Evolutionary conservation across 129 eudicot genomes (phyloP), one percentile per base, ranked within the genome.

Genomic region (Deinandra increscens): DNA sequence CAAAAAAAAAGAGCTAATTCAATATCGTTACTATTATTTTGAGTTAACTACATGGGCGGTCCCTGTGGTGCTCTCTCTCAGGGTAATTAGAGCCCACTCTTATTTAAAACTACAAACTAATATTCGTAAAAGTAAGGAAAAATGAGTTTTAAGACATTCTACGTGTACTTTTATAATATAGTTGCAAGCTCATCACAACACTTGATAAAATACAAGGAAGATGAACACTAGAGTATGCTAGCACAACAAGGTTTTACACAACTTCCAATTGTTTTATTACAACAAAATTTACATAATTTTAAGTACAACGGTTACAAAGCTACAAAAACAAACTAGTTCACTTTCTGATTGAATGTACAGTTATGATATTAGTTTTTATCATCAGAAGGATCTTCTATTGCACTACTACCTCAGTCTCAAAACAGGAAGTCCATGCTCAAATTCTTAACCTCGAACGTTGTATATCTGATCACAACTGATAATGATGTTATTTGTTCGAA

Each of bases 381-480:
- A 66, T 46, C 71, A 66, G n/a, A 66, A n/a, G 71, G n/a, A 20
- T 66, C 71, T 45, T 66, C 60, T 31, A 66, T 29, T 15, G 15
- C n/a, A 53, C 56, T 12, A 66, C 41, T 66, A 26, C 41, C 70
- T 44, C 42, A 1, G 5, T 36, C 72, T 11, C 56, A 17, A 12
- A 14, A 48, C 48, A 33, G 15, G 60, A 36, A 59, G 12, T 31
- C 60, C 11, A 9, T 31, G 46, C 49, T 48, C 15, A 39, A 48
- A n/a, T 41, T 26, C 44, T 44, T 6, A 39, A 42, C 7, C 6
- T 56, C 43, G 4, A 12, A 59, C 20, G 43, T 15, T 59, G n/a
- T 56, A 23, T 23, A 2, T 15, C 18, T 9, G 4, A 9, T 43
- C 56, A 41, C 41, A 56, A 17, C 34, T 41, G 42, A 15, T 15